These are phyloP conservation scores for Areca catechu DNA, from an alignment of 176 grass and related monocot species.

Conservation along the genomic window DNA sequence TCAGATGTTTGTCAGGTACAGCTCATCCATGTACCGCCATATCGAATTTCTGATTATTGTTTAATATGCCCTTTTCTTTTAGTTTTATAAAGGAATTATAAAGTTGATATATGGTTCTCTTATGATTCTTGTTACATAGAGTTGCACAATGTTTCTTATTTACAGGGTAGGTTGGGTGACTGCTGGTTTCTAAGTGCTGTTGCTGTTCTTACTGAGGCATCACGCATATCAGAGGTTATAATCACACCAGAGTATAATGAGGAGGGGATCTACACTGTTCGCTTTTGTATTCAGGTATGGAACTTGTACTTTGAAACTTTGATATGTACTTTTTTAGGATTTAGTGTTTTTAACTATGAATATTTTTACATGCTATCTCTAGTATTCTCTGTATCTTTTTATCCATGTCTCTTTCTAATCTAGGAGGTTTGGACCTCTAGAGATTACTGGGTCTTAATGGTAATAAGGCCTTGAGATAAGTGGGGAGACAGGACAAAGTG, in stretches of 20 bases:
- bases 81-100: not conserved
- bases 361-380: no score
- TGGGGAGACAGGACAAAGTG: no score
- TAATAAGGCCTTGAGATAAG: no score
- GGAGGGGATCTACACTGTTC: slow-evolving; percentile 93
- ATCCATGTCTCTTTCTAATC: no score
- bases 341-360: no score
- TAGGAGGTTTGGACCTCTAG: no score
- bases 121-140: slow-evolving; percentile 9
- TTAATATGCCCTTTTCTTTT: no score
- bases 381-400: no score
- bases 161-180: slow-evolving; percentile 91
- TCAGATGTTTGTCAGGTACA: slow-evolving; percentile 97
- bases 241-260: slow-evolving; percentile 93
- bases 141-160: slow-evolving; percentile 16
- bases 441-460: no score
- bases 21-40: not conserved
- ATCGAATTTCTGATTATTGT: no score
- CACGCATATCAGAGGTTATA: slow-evolving; percentile 97
- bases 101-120: not conserved
- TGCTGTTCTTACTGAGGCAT: slow-evolving; percentile 84
- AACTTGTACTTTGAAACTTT: no score
- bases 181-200: slow-evolving; percentile 99
- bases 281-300: slow-evolving; percentile 96
- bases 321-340: no score